Evolutionary conservation across 2,329 filamentous ascomycete species (phyloP).

Genomic region (Monosporascus sp.): DNA sequence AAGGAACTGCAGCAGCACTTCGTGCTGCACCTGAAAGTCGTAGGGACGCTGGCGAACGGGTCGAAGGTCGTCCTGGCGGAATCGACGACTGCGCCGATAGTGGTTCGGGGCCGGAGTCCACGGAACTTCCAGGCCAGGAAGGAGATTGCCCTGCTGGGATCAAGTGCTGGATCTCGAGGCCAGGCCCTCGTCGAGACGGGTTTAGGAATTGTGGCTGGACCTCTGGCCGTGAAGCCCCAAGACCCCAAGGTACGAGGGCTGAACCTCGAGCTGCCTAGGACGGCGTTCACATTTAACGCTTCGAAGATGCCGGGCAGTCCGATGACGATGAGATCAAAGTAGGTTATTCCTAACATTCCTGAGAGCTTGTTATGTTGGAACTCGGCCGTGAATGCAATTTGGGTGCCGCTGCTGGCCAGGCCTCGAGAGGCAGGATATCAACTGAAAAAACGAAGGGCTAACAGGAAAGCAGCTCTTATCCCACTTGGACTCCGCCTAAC

Average conservation of each 20-base stretch:
- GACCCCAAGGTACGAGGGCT: constrained; percentile 47
- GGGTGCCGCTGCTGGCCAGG: not conserved
- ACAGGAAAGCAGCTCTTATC: constrained; percentile 45
- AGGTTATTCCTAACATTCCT: constrained; percentile 27
- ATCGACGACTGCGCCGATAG: constrained; percentile 82
- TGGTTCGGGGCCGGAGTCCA: constrained; percentile 87
- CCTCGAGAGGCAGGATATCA: not conserved
- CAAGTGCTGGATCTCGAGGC: constrained; percentile 69
- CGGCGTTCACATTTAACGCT: constrained; percentile 53
- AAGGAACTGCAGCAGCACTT: constrained; percentile 98
- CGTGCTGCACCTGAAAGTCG: constrained; percentile 78
- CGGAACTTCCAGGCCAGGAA: constrained; percentile 93
- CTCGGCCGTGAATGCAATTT: not conserved
- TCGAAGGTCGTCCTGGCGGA: constrained; percentile 77
- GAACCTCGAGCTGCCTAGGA: constrained; percentile 51
- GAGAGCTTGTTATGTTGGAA: not conserved
- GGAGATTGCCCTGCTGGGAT: constrained; percentile 80
- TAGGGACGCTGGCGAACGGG: constrained; percentile 80
- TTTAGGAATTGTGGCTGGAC: constrained; percentile 54
- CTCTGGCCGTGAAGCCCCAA: constrained; percentile 48
- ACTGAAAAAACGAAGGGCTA: constrained; percentile 12
- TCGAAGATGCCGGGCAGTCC: constrained; percentile 50
- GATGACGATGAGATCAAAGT: constrained; percentile 55
- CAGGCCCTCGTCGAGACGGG: constrained; percentile 66
- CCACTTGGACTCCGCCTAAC: constrained; percentile 46